Evolutionary conservation across 1,139 yeast genomes (phyloP).

Genomic region (Suhomyces anneliseae): DNA sequence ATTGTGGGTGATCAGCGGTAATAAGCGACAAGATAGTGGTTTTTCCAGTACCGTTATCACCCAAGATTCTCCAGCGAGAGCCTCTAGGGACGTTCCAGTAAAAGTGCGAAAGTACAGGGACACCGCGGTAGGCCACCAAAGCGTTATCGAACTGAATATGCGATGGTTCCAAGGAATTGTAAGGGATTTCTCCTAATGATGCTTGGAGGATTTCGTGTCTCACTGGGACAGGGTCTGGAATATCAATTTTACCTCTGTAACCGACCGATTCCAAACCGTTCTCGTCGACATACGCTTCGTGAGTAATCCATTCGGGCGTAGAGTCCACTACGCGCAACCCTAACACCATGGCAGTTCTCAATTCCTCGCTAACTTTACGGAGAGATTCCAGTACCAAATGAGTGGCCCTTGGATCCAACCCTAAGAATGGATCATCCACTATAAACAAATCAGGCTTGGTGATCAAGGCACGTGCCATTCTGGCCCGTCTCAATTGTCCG

Average conservation of each 20-base stretch:
- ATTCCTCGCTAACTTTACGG: constrained; percentile 24
- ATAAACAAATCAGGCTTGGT: constrained; percentile 64
- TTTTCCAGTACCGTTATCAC: constrained; percentile 91
- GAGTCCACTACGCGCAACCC: constrained; percentile 78
- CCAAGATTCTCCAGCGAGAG: constrained; percentile 85
- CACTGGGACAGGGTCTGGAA: not conserved
- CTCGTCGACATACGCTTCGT: constrained; percentile 60
- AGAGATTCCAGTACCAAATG: constrained; percentile 52
- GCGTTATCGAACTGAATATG: constrained; percentile 64
- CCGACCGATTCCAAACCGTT: constrained; percentile 56
- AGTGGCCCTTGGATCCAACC: constrained; percentile 79
- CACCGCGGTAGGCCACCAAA: constrained; percentile 64
- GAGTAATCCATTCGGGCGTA: constrained; percentile 77
- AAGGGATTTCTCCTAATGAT: constrained; percentile 3
- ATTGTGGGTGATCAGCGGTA: constrained; percentile 95
- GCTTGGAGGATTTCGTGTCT: constrained; percentile 8
- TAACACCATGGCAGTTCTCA: constrained; percentile 47
- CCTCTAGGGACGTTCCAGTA: constrained; percentile 69
- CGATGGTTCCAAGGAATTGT: constrained; percentile 12
- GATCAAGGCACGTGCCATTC: constrained; percentile 74
- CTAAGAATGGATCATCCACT: constrained; percentile 89
- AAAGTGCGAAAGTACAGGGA: constrained; percentile 58
- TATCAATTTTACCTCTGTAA: constrained; percentile 24
- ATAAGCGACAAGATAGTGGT: constrained; percentile 80
- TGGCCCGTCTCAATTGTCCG: constrained; percentile 90